Evolutionary conservation across 2,329 filamentous ascomycete species (phyloP).

Genomic region (Phoma sp.): DNA sequence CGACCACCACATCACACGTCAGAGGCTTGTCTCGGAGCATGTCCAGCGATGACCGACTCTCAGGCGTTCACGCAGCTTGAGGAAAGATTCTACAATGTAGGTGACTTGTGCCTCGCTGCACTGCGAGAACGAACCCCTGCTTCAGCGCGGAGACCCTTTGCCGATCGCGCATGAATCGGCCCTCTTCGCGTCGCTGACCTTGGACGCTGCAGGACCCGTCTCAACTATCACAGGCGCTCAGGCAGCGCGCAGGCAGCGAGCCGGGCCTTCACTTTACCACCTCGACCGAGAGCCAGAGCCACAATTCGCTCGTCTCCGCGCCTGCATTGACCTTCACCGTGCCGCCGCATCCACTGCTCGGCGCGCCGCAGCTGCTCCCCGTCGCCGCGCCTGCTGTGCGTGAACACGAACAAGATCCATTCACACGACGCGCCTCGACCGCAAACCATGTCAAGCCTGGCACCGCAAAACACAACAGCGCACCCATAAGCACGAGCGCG

Average conservation of each 20-base stretch:
- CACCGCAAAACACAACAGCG: constrained; percentile 38
- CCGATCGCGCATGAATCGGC: constrained; percentile 31
- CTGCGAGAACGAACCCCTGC: constrained; percentile 21
- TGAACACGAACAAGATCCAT: constrained; percentile 22
- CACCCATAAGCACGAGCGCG: constrained; percentile 27
- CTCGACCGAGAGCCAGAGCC: constrained; percentile 33
- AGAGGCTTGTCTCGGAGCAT: constrained; percentile 4
- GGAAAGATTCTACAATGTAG: constrained; percentile 44
- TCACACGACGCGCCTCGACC: constrained; percentile 38
- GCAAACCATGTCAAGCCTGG: constrained; percentile 40
- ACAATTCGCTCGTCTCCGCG: constrained; percentile 17
- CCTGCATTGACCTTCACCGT: constrained; percentile 12
- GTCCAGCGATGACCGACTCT: constrained; percentile 39
- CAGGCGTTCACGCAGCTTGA: constrained; percentile 36
- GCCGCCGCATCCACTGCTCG: constrained; percentile 12
- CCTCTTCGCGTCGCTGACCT: constrained; percentile 26
- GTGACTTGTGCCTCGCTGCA: constrained; percentile 25
- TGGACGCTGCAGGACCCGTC: constrained; percentile 43
- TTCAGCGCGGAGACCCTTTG: constrained; percentile 31
- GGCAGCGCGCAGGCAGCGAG: constrained; percentile 41
- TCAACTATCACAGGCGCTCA: constrained; percentile 45
- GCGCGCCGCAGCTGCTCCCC: constrained; percentile 21
- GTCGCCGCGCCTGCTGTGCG: constrained; percentile 16
- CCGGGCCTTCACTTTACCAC: constrained; percentile 32
- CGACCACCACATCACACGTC: background rate